Evolutionary conservation across 2,329 filamentous ascomycete species (phyloP), one percentile per base, ranked within the genome.

Genomic region (Cordyceps javanica): DNA sequence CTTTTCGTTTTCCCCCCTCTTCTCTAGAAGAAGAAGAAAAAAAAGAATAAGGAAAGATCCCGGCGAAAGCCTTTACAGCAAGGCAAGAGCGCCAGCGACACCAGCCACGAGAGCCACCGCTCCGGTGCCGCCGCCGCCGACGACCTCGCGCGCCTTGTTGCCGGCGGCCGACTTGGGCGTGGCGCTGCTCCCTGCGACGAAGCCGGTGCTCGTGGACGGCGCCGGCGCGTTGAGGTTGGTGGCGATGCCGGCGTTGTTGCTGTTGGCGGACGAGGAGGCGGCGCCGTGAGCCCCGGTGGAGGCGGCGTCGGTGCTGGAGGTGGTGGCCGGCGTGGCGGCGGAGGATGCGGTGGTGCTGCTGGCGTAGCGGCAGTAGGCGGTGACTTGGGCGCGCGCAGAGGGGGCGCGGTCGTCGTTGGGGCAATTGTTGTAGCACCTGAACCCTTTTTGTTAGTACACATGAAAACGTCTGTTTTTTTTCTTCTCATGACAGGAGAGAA

Each of bases 391-490:
- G 51, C 69, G 61, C 62, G 70, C 71, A 21, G 66, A 55, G 54
- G 63, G 55, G 60, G 65, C 69, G 46, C 74, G 71, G 52, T 65
- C 2, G 68, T 82, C 78, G 64, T 76, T 70, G 66, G 79, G 79
- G 73, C 79, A 82, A 75, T 82, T 81, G 73, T 79, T 79, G 72
- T 74, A 82, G 77, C 79, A 82, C 60, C 77, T 78, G 57, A 46
- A 58, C 39, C 42, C 39, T 39, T n/a, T 46, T 25, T 26, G 25
- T 23, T 23, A 50, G 23, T n/a, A n/a, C 30, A 9, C 10, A 30
- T 34, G 52, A 61, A 42, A n/a, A n/a, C n/a, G n/a, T n/a, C n/a
- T 60, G 58, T 61, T 57, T 58, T 57, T 48, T 19, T 46, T 30
- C 55, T 16, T 25, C n/a, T n/a, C n/a, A n/a, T n/a, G n/a, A n/a